Percentiles rank a stretch among this genome's conserved stretches.
These are phyloP conservation scores for Mycena kentingensis DNA, from an alignment of 768 basidiomycete species.

Conservation along the genomic window DNA sequence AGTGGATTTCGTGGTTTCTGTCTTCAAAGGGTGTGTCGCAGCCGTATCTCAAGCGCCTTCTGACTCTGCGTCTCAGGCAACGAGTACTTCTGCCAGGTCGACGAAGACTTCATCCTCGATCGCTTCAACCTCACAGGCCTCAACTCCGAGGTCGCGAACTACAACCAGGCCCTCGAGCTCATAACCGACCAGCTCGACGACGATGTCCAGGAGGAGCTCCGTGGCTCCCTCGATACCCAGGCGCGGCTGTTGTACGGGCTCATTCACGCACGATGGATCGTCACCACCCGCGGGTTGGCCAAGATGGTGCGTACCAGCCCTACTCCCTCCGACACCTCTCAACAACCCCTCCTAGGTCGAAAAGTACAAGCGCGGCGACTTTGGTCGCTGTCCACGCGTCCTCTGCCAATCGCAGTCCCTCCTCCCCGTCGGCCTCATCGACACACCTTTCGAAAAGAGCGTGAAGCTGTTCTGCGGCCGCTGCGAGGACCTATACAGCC, in stretches of 20 bases:
- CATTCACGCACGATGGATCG: conserved; percentile 96
- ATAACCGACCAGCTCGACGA: conserved; percentile 97
- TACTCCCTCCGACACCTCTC: background rate
- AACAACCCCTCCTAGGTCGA: conserved; percentile 59
- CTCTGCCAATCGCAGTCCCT: conserved; percentile 93
- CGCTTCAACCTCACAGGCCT: conserved; percentile 97
- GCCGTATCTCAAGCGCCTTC: no score
- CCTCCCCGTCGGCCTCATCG: conserved; percentile 94
- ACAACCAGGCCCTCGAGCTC: conserved; percentile 89
- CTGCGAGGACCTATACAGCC: conserved; percentile 98
- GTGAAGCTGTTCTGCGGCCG: conserved; percentile 98
- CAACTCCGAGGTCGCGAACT: conserved; percentile 95
- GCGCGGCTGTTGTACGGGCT: conserved; percentile 93
- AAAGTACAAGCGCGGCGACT: conserved; percentile 98
- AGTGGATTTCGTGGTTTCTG: conserved; percentile 99
- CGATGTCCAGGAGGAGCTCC: conserved; percentile 89
- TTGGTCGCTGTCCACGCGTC: conserved; percentile 97
- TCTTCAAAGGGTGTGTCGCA: no score
- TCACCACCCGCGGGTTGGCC: conserved; percentile 87
- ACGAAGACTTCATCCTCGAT: conserved; percentile 98
- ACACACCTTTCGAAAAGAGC: conserved; percentile 97
- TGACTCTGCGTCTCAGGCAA: no score
- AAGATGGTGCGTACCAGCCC: conserved; percentile 75
- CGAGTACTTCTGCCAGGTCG: conserved; percentile 99
- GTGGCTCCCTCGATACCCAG: conserved; percentile 90